phyloP scores from a whole-genome alignment of 2,329 filamentous ascomycete genomes.

The Ophiostoma himal-ulmi region DNA sequence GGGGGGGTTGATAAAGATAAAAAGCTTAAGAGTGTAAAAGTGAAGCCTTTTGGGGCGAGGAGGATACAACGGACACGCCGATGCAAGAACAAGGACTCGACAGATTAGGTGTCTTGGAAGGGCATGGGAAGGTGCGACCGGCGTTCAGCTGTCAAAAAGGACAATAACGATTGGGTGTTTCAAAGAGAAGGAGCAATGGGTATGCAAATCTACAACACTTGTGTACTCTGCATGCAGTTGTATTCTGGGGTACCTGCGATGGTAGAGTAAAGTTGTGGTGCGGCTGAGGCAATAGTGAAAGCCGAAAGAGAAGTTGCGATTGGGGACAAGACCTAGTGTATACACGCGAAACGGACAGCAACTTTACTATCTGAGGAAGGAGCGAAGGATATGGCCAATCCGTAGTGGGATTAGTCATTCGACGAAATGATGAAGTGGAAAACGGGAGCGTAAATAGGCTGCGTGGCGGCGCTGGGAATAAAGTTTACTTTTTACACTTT shows the following conservation, averaged over 20 bases:
- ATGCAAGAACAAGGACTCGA: slow-evolving; percentile 1
- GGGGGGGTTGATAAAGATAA: background rate
- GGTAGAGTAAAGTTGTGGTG: background rate
- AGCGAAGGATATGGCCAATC: background rate
- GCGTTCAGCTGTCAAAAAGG: slow-evolving; percentile 9
- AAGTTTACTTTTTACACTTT: background rate
- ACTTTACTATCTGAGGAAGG: background rate
- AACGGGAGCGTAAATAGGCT: background rate
- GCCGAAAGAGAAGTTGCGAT: background rate
- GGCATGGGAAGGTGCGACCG: background rate
- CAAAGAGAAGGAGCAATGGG: background rate
- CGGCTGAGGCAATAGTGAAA: background rate
- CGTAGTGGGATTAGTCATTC: background rate
- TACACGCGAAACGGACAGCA: background rate
- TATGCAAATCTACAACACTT: background rate
- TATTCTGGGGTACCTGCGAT: slow-evolving; percentile 2
- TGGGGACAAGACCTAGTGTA: background rate
- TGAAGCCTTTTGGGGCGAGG: background rate
- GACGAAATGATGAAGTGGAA: background rate
- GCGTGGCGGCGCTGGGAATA: background rate
- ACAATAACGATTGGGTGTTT: slow-evolving; percentile 14
- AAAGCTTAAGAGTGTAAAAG: background rate
- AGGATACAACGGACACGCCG: background rate
- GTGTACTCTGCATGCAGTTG: background rate
- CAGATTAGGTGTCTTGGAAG: background rate